phyloP scores from a whole-genome alignment of 805 yeast genomes.

The Isabelozyma pseudorhagii region DNA sequence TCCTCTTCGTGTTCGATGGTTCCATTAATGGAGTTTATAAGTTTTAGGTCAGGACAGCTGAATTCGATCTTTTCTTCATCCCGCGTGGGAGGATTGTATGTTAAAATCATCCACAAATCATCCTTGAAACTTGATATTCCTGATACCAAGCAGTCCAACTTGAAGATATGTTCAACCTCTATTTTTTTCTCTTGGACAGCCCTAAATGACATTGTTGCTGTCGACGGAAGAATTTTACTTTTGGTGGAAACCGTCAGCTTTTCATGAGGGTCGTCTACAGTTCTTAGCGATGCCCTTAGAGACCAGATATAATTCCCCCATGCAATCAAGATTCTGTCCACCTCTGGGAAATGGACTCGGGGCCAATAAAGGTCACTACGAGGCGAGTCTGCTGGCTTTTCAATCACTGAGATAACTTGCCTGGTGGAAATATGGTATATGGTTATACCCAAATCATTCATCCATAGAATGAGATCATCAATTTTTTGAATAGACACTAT shows the following conservation, averaged over 20 bases:
- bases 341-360: slow-evolving; percentile 60
- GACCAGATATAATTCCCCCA: slow-evolving; percentile 84
- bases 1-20: slow-evolving; percentile 79
- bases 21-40: slow-evolving; percentile 63
- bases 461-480: slow-evolving; percentile 73
- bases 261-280: slow-evolving; percentile 9
- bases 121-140: slow-evolving; percentile 78
- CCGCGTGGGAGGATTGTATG: slow-evolving; percentile 43
- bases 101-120: slow-evolving; percentile 61
- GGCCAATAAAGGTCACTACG: slow-evolving; percentile 87
- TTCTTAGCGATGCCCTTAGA: slow-evolving; percentile 42
- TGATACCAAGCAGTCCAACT: slow-evolving; percentile 54
- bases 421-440: slow-evolving; percentile 57
- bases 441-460: slow-evolving; percentile 77
- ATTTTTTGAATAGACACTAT: slow-evolving; percentile 64
- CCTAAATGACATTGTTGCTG: slow-evolving; percentile 53
- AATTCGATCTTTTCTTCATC: slow-evolving; percentile 18
- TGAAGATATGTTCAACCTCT: slow-evolving; percentile 47
- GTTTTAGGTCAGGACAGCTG: slow-evolving; percentile 69
- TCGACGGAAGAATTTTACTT: slow-evolving; percentile 45
- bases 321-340: slow-evolving; percentile 66
- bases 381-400: slow-evolving; percentile 53
- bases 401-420: slow-evolving; percentile 47
- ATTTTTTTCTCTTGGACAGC: slow-evolving; percentile 41
- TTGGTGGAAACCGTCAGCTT: slow-evolving; percentile 19